These are phyloP conservation scores for Apophysomyces variabilis DNA, from an alignment of 371 early-diverging fungal genomes.

Conservation along the genomic window DNA sequence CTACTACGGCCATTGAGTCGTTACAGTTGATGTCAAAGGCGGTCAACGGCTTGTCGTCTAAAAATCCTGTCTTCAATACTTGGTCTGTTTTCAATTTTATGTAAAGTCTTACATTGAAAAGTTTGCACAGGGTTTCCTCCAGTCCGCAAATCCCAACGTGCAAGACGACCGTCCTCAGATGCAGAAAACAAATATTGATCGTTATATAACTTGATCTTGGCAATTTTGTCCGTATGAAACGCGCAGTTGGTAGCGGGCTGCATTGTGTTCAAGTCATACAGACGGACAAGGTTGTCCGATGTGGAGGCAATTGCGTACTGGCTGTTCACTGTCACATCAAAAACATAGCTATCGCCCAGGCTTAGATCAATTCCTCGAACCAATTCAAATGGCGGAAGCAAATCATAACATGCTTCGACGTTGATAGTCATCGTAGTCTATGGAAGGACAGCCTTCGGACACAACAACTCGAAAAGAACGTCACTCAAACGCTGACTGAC, in stretches of 20 bases:
- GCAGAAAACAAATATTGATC: slow-evolving; percentile 68
- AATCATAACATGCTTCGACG: slow-evolving; percentile 27
- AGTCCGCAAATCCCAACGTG: slow-evolving; percentile 75
- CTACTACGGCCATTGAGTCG: slow-evolving; percentile 71
- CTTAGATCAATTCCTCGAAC: slow-evolving; percentile 48
- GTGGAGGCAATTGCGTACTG: slow-evolving; percentile 68
- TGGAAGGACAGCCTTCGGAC: too few species aligned
- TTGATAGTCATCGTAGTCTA: slow-evolving; percentile 16
- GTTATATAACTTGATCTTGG: slow-evolving; percentile 62
- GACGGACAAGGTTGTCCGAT: slow-evolving; percentile 67
- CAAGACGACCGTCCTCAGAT: slow-evolving; percentile 64
- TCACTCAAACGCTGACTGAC: too few species aligned
- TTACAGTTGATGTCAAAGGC: slow-evolving; percentile 73
- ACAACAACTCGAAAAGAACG: too few species aligned
- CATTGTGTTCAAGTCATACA: slow-evolving; percentile 65
- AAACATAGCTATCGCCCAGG: slow-evolving; percentile 62
- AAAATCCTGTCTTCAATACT: neutral
- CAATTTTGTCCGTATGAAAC: slow-evolving; percentile 62
- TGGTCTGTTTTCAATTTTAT: neutral
- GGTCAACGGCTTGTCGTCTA: slow-evolving; percentile 60
- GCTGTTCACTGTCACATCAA: slow-evolving; percentile 64
- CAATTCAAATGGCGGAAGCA: slow-evolving; percentile 44
- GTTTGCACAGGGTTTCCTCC: slow-evolving; percentile 54
- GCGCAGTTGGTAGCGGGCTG: slow-evolving; percentile 44
- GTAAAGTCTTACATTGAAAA: slow-evolving; percentile 58